Evolutionary conservation across 192 early-diverging fungal species (phyloP), one percentile per base, ranked within the genome.

Genomic region (Mortierella hygrophila): DNA sequence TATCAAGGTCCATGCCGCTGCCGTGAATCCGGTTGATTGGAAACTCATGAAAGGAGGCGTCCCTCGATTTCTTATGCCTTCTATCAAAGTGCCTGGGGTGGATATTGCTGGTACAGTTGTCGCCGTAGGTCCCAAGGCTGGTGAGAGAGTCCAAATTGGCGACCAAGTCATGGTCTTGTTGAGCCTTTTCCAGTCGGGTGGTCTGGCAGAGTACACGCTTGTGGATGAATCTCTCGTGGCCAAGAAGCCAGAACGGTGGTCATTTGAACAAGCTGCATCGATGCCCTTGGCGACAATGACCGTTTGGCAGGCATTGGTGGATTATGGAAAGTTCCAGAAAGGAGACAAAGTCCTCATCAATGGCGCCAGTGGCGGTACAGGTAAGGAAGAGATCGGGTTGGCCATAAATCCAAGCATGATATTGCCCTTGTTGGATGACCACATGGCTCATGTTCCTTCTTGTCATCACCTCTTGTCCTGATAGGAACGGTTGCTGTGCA

Each of bases 341-440:
- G 63, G 63, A 4, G 44, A 69, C 60, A 90, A 86, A 65, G 78
- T 90, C 13, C 15, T 91, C 20, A 42, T 91, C 8, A 70, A 91
- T 18, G 90, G 90, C 18, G 90, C 90, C 16, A 88, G 89, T 52
- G 89, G 90, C 21, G 90, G 90, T 16, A 79, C 71, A 10, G 69
- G 71, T 65, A 76, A 35, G 49, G 7, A 46, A 15, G 52, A 54
- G 20, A 54, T 54, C 52, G 26, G 44, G 41, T 69, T 29, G n/a
- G 29, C 21, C 42, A 77, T 29, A 6, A 29, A 20, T 23, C 52
- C 16, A 54, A 54, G 52, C 52, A 54, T 54, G 20, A 54, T 54
- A 54, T 54, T 23, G 0, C 52, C n/a, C 52, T 54, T 54, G 52
- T 54, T 16, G 52, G 52, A 21, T 54, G 52, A 54, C 52, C 52